Base-by-base conservation (phyloP, 2,329 filamentous ascomycete genomes). In the Microcyclosporella mali region DNA sequence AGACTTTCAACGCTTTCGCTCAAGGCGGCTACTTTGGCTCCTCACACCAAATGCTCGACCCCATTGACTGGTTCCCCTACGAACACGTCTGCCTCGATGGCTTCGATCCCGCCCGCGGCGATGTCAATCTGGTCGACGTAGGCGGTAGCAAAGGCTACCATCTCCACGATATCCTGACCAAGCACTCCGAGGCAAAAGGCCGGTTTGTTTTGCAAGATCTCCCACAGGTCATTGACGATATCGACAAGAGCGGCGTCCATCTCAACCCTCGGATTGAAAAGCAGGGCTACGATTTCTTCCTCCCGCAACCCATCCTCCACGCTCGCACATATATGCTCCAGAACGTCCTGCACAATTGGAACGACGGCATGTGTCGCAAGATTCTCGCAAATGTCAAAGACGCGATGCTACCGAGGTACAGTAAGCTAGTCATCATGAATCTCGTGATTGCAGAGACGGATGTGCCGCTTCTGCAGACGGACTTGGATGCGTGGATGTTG, bases 401-500 rank as follows among this genome's bases (percentile, higher is more conserved):
- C 3, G 45, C 41, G 9, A 43, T 47, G 35, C 21, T n/a, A 17
- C 40, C 45, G 16, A 37, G 27, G n/a, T 44, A 44, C 29, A 44
- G 41, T 35, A 45, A 47, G 46, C 44, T 51, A 33, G 40, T 52
- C 41, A 43, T 40, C 43, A 47, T 46, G 28, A 40, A 49, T 41
- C 41, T 53, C 32, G 48, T 51, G 46, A 46, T 43, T 56, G 1
- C 60, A 53, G 60, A 56, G 50, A 35, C 18, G 16, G 32, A 47
- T 21, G 40, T 45, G 7, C 41, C 49, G 10, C 16, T 50, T 18
- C 16, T 38, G 27, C 19, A 42, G 35, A 34, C 21, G 21, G 40
- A 27, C n/a, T 18, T 47, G 10, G 45, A 44, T 18, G 27, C 40
- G 11, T 17, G 25, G 27, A 36, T 47, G 40, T 25, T 40, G 14